Conservation (phyloP, 31 red algal species). For the Endocladia muricata region DNA sequence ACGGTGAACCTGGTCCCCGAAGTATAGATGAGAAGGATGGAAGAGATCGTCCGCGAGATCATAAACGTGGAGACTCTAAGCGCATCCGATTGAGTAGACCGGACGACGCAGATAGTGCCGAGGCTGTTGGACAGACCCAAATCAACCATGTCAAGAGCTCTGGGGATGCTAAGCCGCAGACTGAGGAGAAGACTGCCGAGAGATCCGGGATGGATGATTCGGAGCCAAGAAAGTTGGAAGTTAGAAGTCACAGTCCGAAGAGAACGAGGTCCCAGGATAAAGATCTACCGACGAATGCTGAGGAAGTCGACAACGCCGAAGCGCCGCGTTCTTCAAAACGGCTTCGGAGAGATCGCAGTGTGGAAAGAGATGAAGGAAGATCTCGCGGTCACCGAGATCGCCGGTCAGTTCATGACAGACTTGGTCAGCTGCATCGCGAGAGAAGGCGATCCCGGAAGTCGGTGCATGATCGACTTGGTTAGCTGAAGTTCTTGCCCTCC, state of each 20-base stretch:
- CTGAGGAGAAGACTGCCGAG: too few relatives aligned
- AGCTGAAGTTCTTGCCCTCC: too few relatives aligned
- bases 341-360: constrained; percentile 19
- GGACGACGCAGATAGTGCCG: too few relatives aligned
- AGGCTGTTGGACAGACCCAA: too few relatives aligned
- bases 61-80: too few relatives aligned
- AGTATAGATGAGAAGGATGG: too few relatives aligned
- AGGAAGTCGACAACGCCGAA: constrained; percentile 10
- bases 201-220: neutral
- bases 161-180: too few relatives aligned
- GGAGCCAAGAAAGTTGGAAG: neutral
- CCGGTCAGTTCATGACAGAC: constrained; percentile 59
- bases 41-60: too few relatives aligned
- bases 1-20: too few relatives aligned
- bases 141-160: too few relatives aligned
- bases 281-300: neutral
- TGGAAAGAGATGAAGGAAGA: constrained; percentile 25
- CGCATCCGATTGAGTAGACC: too few relatives aligned
- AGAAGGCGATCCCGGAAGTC: neutral
- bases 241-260: neutral
- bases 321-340: constrained; percentile 19
- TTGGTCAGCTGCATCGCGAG: constrained; percentile 25
- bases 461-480: constrained; percentile 13
- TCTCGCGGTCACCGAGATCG: too few relatives aligned
- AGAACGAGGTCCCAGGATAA: neutral